Percentiles rank a stretch among this genome's conserved stretches.
phyloP scores from a whole-genome alignment of 2,329 filamentous ascomycete species.

The Emergomyces orientalis region DNA sequence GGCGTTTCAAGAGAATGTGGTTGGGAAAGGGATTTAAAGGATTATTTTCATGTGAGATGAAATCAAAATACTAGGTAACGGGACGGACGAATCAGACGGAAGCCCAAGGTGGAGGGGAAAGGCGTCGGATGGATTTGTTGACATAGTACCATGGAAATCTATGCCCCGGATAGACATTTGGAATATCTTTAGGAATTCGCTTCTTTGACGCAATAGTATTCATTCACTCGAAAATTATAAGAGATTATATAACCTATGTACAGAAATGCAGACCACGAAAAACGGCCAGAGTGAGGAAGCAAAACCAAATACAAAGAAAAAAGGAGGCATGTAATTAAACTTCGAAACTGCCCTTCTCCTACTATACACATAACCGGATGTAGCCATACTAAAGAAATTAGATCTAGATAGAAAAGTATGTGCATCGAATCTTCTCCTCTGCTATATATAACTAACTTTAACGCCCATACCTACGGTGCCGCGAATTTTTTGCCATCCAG shows the following conservation, averaged over 20 bases:
- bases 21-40: not conserved
- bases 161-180: not conserved
- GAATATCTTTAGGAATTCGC: not conserved
- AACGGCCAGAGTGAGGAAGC: not conserved
- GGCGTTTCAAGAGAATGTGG: not conserved
- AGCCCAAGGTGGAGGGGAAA: not conserved
- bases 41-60: not conserved
- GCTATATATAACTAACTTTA: constrained; percentile 87
- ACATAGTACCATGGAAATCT: not conserved
- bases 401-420: not conserved
- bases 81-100: not conserved
- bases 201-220: not conserved
- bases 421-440: not conserved
- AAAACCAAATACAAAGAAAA: not conserved
- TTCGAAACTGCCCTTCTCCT: not conserved
- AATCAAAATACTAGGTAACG: not conserved
- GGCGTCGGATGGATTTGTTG: not conserved
- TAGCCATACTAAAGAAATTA: not conserved
- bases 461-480: constrained; percentile 90
- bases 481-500: constrained; percentile 70
- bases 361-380: not conserved
- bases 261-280: not conserved
- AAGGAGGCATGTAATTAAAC: not conserved
- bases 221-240: not conserved
- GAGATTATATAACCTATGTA: not conserved